Conservation (phyloP, 2,329 filamentous ascomycete genomes). For the Dothistroma pini region DNA sequence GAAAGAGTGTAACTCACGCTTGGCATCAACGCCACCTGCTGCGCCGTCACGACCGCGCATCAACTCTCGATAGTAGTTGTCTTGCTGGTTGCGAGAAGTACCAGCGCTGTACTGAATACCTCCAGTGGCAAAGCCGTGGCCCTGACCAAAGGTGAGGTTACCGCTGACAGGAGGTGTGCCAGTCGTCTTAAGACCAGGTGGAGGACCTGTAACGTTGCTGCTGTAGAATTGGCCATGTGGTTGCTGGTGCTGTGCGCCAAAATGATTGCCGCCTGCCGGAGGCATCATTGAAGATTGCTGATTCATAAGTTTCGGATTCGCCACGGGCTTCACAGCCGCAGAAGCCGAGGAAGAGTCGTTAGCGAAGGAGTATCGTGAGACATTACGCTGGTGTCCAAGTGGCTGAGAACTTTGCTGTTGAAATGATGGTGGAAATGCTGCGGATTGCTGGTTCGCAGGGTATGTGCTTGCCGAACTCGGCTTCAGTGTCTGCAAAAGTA, state of each 20-base stretch:
- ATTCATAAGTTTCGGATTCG: constrained; percentile 74
- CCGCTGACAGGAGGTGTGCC: constrained; percentile 82
- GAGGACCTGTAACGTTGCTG: constrained; percentile 83
- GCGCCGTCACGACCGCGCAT: constrained; percentile 22
- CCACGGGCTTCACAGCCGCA: constrained; percentile 68
- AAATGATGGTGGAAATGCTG: constrained; percentile 2
- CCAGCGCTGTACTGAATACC: constrained; percentile 57
- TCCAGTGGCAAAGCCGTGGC: constrained; percentile 72
- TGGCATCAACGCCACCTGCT: constrained; percentile 23
- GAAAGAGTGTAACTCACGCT: constrained; percentile 35
- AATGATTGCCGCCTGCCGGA: constrained; percentile 42
- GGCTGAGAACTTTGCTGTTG: constrained; percentile 21
- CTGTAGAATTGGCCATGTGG: constrained; percentile 70
- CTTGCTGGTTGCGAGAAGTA: constrained; percentile 40
- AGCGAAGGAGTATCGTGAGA: constrained; percentile 82
- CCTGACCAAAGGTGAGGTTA: constrained; percentile 83
- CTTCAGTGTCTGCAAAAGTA: constrained; percentile 62
- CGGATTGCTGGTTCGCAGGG: constrained; percentile 36
- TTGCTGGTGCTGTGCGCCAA: constrained; percentile 53
- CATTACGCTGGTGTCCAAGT: constrained; percentile 71
- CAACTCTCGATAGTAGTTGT: constrained; percentile 24
- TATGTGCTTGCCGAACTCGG: constrained; percentile 38
- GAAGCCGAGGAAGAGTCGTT: constrained; percentile 64
- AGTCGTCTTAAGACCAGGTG: constrained; percentile 90
- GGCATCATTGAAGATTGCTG: constrained; percentile 87